A percentile compares a stretch with the other conserved stretches of the same genome.
Evolutionary conservation across 2,329 filamentous ascomycete genomes (phyloP).

Genomic region (Apiospora saccharicola): DNA sequence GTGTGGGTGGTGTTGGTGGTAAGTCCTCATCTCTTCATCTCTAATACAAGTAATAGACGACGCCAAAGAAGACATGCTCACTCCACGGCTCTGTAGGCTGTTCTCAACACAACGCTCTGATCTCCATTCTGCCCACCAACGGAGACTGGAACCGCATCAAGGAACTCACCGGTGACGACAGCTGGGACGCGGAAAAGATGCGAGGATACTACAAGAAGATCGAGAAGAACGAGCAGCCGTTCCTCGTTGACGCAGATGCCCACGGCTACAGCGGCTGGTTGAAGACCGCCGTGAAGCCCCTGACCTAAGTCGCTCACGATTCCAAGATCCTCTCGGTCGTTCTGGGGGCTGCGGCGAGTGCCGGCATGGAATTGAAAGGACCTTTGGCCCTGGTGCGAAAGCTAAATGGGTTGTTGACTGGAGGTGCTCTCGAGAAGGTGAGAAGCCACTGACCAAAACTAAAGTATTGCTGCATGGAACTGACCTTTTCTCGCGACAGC

Average conservation of each 20-base stretch:
- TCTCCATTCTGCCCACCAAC: conserved; percentile 64
- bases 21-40: conserved; percentile 41
- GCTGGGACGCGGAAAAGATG: conserved; percentile 67
- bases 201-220: conserved; percentile 63
- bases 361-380: conserved; percentile 39
- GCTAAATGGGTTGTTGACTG: conserved; percentile 41
- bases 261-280: conserved; percentile 66
- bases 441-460: background rate
- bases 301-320: conserved; percentile 54
- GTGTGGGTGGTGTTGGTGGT: conserved; percentile 44
- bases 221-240: conserved; percentile 63
- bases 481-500: background rate
- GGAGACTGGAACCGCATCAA: conserved; percentile 67
- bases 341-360: conserved; percentile 53
- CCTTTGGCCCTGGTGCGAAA: conserved; percentile 41
- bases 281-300: conserved; percentile 53
- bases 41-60: too few species aligned
- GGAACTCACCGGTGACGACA: conserved; percentile 64
- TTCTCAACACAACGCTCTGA: conserved; percentile 67
- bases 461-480: background rate
- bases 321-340: conserved; percentile 55
- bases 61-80: background rate
- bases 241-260: conserved; percentile 47
- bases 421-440: conserved; percentile 32
- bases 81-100: conserved; percentile 44